Evolutionary conservation across 169 alveolate genomes (phyloP), one percentile per base, ranked within the genome.

Genomic region (Sarcocystis neurona): DNA sequence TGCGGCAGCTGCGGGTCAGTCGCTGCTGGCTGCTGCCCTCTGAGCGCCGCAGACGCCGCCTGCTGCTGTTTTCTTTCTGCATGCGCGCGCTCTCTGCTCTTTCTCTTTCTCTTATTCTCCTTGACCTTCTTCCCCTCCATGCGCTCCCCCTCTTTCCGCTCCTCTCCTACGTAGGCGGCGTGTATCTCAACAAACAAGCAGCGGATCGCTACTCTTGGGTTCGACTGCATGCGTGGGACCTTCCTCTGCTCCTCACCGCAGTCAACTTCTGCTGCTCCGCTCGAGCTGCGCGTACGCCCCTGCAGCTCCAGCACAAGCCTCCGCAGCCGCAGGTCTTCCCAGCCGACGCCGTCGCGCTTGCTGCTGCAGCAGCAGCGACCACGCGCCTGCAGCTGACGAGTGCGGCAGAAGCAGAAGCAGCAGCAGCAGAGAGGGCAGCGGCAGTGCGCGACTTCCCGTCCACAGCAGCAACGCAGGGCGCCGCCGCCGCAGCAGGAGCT

Each of bases 201-300:
- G 48, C 39, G 3, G 91, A 87, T 43, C 56, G 66, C 4, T 87
- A 87, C 87, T 75, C 91, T 18, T 87, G 91, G 91, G 79, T 70
- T 0, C 91, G 91, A 2, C 79, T 87, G 60, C 91, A 87, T 43
- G 79, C 48, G 41, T 56, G 84, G 87, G 91, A 87, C 70, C 77
- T 87, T 48, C 80, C 60, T 58, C 82, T 87, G 50, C 30, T 56
- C 30, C 72, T 77, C 66, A 43, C 53, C 5, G 2, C 56, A 12
- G 41, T 72, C 43, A 72, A 72, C 34, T 30, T 72, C 82, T n/a
- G 34, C 32, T 12, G 5, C 43, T 72, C 82, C 2, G 34, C 82
- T 72, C 43, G 27, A 37, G 10, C 75, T n/a, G 43, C 75, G 34
- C 2, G 44, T 5, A 37, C n/a, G n/a, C n/a, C n/a, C n/a, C n/a